These are phyloP conservation scores for Echium plantagineum DNA, from an alignment of 257 asterid species.

Conservation along the genomic window DNA sequence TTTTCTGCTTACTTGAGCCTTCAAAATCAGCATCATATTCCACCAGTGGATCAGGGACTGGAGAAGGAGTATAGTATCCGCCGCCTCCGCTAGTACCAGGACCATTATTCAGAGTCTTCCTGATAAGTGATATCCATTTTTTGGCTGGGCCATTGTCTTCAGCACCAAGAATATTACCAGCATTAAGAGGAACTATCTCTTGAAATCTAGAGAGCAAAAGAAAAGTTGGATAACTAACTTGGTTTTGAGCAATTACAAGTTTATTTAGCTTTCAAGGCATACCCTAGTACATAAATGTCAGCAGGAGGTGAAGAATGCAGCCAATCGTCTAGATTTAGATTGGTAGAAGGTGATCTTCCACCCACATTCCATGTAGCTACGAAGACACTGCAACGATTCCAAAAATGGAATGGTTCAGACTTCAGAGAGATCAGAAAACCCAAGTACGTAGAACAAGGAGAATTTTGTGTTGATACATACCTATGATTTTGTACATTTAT, in stretches of 20 bases:
- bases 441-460: slow-evolving; percentile 2
- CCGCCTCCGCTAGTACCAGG: slow-evolving; percentile 52
- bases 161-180: slow-evolving; percentile 90
- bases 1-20: slow-evolving; percentile 64
- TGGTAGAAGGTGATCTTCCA: slow-evolving; percentile 76
- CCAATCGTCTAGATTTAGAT: slow-evolving; percentile 87
- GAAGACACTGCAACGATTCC: slow-evolving; percentile 43
- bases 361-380: slow-evolving; percentile 98
- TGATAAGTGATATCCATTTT: slow-evolving; percentile 71
- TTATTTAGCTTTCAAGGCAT: slow-evolving; percentile 4
- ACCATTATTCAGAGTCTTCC: slow-evolving; percentile 58
- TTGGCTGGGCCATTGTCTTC: slow-evolving; percentile 99
- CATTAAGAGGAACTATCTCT: slow-evolving; percentile 94
- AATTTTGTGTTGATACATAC: slow-evolving; percentile 28
- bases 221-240: neutral
- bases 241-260: neutral
- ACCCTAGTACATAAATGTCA: slow-evolving; percentile 98
- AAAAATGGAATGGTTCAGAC: slow-evolving; percentile 2
- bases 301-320: slow-evolving; percentile 95
- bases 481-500: slow-evolving; percentile 67
- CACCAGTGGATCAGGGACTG: slow-evolving; percentile 75
- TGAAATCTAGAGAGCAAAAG: slow-evolving; percentile 50
- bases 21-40: slow-evolving; percentile 94
- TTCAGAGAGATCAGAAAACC: neutral
- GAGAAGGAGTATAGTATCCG: slow-evolving; percentile 81